These are phyloP conservation scores for Pseudocercospora cruenta DNA, from an alignment of 2,329 filamentous ascomycete species.

Conservation along the genomic window DNA sequence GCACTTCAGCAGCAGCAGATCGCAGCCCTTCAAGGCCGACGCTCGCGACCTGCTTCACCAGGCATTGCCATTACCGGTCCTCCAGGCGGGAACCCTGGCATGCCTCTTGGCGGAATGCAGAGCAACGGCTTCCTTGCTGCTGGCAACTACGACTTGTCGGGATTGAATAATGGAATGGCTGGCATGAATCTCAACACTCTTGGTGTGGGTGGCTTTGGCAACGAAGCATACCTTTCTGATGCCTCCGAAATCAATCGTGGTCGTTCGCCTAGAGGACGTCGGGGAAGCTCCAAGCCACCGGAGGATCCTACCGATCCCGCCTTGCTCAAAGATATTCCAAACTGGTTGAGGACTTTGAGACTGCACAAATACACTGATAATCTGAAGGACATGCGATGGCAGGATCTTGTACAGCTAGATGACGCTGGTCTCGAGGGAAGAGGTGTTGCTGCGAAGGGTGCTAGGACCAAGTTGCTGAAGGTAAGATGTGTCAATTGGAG, in stretches of 20 bases:
- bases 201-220: slow-evolving; percentile 69
- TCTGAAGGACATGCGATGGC: slow-evolving; percentile 96
- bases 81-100: slow-evolving; percentile 54
- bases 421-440: slow-evolving; percentile 90
- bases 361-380: slow-evolving; percentile 99
- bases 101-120: slow-evolving; percentile 67
- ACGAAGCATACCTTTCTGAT: slow-evolving; percentile 89
- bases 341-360: slow-evolving; percentile 90
- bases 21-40: slow-evolving; percentile 74
- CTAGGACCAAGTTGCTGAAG: slow-evolving; percentile 97
- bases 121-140: slow-evolving; percentile 93
- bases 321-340: slow-evolving; percentile 90
- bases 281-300: slow-evolving; percentile 94
- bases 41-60: slow-evolving; percentile 87
- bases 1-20: slow-evolving; percentile 73
- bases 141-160: slow-evolving; percentile 65
- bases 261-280: slow-evolving; percentile 85
- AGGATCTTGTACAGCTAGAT: slow-evolving; percentile 85
- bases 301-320: slow-evolving; percentile 93
- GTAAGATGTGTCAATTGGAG: slow-evolving; percentile 49
- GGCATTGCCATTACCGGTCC: slow-evolving; percentile 76
- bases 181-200: slow-evolving; percentile 62
- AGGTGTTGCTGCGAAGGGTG: slow-evolving; percentile 92
- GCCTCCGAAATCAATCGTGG: slow-evolving; percentile 90
- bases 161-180: slow-evolving; percentile 70